Evolutionary conservation across 768 basidiomycete genomes (phyloP), one percentile per base, ranked within the genome.

Genomic region (Phlebiopsis gigantea): DNA sequence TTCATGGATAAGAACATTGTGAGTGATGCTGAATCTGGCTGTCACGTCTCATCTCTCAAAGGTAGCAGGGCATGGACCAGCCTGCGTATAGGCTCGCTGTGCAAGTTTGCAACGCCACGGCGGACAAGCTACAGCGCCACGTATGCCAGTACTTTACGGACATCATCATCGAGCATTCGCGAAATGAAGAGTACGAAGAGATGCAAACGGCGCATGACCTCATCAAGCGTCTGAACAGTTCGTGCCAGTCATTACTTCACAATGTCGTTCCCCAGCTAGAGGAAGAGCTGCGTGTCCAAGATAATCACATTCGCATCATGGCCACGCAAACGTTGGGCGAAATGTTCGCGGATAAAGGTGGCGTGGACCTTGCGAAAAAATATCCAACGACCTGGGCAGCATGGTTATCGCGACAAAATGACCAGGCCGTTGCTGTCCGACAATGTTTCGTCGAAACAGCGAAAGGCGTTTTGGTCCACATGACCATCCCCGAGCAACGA

Each of bases 61-160:
- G n/a, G 43, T 60, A 55, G 45, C 63, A 87, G 87, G 77, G 81
- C 55, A 71, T 82, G 61, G 88, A 90, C 41, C 85, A 89, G 60
- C 82, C 91, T 9, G 83, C 88, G 0, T 88, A 85, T 69, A 83
- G 89, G 31, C 79, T 97, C 31, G 93, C 92, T 0, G 86, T 90
- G 3, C 85, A 90, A 63, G 83, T 97, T 26, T 95, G 92, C 77
- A 93, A 85, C 56, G 76, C 77, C 22, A 86, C 91, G 0, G 79
- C 90, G 3, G 92, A 94, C 70, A 90, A 88, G 69, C 80, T 98
- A 5, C 90, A 93, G 67, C 84, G 93, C 5, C 83, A 93, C 60
- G 88, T 96, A 46, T 90, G 87, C 66, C 85, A 90, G 63, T 94
- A 98, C 72, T 97, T 99, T 67, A 88, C 91, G 22, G 95, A 97